Evolutionary conservation across 2,329 filamentous ascomycete genomes (phyloP).

Genomic region (Phialophora expanda): DNA sequence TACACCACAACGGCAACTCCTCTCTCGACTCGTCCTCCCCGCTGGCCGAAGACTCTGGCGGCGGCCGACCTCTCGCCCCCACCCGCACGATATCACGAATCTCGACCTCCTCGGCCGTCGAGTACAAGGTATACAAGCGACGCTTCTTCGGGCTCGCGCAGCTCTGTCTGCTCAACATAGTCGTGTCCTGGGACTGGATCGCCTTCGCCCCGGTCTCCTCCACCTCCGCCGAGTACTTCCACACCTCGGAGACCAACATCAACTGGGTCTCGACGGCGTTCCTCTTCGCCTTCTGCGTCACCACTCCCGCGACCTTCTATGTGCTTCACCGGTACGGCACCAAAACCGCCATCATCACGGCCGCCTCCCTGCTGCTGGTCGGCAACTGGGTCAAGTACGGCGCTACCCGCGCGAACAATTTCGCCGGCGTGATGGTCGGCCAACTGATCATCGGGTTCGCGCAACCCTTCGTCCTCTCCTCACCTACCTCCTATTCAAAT

Average conservation of each 20-base stretch:
- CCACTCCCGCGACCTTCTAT: conserved; percentile 76
- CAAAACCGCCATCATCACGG: conserved; percentile 70
- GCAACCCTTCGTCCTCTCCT: conserved; percentile 88
- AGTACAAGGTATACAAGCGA: conserved; percentile 73
- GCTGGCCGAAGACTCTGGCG: conserved; percentile 7
- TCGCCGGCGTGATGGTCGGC: conserved; percentile 82
- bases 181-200: conserved; percentile 97
- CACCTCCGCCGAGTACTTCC: conserved; percentile 75
- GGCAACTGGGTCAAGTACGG: conserved; percentile 94
- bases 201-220: conserved; percentile 85
- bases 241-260: conserved; percentile 73
- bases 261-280: conserved; percentile 94
- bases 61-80: background rate
- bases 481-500: conserved; percentile 89
- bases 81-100: conserved; percentile 31
- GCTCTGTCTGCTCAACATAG: conserved; percentile 84
- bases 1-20: conserved; percentile 9
- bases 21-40: conserved; percentile 19
- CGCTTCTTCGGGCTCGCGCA: conserved; percentile 87
- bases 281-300: conserved; percentile 78
- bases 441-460: conserved; percentile 88
- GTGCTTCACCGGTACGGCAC: conserved; percentile 78
- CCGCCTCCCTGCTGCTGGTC: conserved; percentile 73
- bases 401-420: conserved; percentile 65
- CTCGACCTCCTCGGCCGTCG: conserved; percentile 30